phyloP scores from a whole-genome alignment of 129 eudicot genomes.

The Dittrichia graveolens region DNA sequence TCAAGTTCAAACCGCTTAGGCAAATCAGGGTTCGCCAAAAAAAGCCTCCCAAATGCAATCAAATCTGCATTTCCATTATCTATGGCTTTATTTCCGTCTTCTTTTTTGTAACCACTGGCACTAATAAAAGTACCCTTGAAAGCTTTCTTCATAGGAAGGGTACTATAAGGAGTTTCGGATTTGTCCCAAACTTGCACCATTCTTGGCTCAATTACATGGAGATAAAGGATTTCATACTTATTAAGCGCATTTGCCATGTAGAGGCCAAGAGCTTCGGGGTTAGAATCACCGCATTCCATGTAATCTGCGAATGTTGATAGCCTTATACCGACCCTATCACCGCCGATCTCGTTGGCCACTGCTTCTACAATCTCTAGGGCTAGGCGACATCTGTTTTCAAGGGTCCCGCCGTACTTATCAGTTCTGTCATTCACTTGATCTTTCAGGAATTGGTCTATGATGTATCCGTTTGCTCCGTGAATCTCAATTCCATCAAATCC shows the following conservation, averaged over 20 bases:
- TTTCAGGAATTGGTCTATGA: slow-evolving; percentile 62
- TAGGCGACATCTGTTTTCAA: slow-evolving; percentile 58
- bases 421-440: slow-evolving; percentile 56
- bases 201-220: slow-evolving; percentile 46
- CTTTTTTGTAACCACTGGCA: slow-evolving; percentile 41
- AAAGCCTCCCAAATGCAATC: slow-evolving; percentile 45
- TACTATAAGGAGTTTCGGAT: slow-evolving; percentile 25
- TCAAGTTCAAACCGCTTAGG: slow-evolving; percentile 48
- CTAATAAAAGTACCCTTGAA: slow-evolving; percentile 46
- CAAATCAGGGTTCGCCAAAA: slow-evolving; percentile 52
- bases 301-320: slow-evolving; percentile 47
- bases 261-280: slow-evolving; percentile 57
- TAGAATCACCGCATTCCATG: slow-evolving; percentile 49
- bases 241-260: slow-evolving; percentile 57
- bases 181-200: slow-evolving; percentile 29
- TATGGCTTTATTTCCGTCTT: slow-evolving; percentile 33
- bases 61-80: slow-evolving; percentile 28
- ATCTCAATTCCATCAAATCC: slow-evolving; percentile 75
- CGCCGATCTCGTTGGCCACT: slow-evolving; percentile 51
- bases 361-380: slow-evolving; percentile 51
- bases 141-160: slow-evolving; percentile 43
- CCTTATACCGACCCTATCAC: slow-evolving; percentile 49
- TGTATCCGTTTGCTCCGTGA: slow-evolving; percentile 63
- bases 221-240: slow-evolving; percentile 32
- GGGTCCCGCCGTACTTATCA: slow-evolving; percentile 52